Conservation (phyloP, 2,329 filamentous ascomycete genomes). For the Cladorrhinum sp. region DNA sequence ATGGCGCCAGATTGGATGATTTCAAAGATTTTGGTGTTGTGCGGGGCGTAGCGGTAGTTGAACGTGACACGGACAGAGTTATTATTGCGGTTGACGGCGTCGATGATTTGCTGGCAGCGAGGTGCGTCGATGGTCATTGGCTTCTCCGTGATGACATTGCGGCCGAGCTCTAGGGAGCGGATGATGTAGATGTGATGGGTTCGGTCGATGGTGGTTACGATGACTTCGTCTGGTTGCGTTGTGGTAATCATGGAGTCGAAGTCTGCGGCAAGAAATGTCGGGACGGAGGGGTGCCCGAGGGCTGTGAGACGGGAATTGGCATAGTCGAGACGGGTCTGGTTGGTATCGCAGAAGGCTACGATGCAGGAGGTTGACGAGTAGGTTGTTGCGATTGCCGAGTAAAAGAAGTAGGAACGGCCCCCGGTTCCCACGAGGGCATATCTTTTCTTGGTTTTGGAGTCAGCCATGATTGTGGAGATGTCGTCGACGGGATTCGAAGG, state of each 20-base stretch:
- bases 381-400: constrained; percentile 53
- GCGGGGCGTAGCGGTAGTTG: constrained; percentile 65
- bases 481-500: neutral
- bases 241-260: constrained; percentile 59
- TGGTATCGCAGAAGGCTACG: constrained; percentile 58
- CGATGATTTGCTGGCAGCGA: constrained; percentile 53
- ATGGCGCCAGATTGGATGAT: constrained; percentile 53
- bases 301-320: constrained; percentile 48
- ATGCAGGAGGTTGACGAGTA: constrained; percentile 49
- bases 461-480: too few relatives aligned
- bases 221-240: constrained; percentile 57
- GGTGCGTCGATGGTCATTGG: constrained; percentile 61
- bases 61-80: constrained; percentile 55
- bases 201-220: constrained; percentile 61
- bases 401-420: constrained; percentile 59
- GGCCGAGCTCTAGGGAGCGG: constrained; percentile 56
- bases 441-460: constrained; percentile 33
- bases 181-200: constrained; percentile 60
- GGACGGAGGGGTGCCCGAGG: constrained; percentile 47
- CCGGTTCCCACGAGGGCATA: constrained; percentile 60
- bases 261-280: constrained; percentile 51
- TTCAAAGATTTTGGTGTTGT: constrained; percentile 59
- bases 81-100: constrained; percentile 50
- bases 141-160: constrained; percentile 61
- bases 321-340: constrained; percentile 57